A percentile compares a stretch with the other conserved stretches of the same genome.
Conservation (phyloP, 208 protist species). For the Trypanosoma avium region DNA sequence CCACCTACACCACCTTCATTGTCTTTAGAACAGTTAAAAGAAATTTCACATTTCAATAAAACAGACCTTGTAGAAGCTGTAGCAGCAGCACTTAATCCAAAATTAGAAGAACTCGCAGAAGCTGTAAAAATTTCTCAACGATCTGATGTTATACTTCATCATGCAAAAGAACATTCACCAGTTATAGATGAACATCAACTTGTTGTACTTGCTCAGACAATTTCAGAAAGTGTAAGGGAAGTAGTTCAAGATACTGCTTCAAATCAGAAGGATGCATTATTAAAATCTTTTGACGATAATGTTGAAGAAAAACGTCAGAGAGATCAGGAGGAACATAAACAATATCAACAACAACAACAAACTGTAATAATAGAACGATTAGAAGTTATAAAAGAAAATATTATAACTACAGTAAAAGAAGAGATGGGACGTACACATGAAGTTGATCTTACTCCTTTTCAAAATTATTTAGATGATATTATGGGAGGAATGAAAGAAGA, state of each 20-base stretch:
- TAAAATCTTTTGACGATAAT: too few species aligned
- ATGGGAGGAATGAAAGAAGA: conserved; percentile 59
- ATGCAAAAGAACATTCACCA: not conserved
- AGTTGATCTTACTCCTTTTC: conserved; percentile 77
- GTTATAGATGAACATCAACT: conserved; percentile 16
- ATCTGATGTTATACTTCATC: not conserved
- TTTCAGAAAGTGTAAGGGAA: conserved; percentile 21
- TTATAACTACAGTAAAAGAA: conserved; percentile 43
- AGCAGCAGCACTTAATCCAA: conserved; percentile 47
- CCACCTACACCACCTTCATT: not conserved
- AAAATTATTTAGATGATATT: conserved; percentile 77
- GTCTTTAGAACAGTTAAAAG: not conserved
- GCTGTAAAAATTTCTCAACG: not conserved
- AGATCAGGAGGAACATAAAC: not conserved
- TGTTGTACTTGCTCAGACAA: conserved; percentile 22
- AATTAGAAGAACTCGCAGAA: conserved; percentile 27
- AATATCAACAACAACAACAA: not conserved
- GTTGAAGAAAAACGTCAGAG: too few species aligned
- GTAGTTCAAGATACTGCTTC: conserved; percentile 3
- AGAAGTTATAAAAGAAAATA: conserved; percentile 35
- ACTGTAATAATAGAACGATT: conserved; percentile 6
- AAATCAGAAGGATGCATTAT: too few species aligned
- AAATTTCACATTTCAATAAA: conserved; percentile 17
- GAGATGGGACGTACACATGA: conserved; percentile 63
- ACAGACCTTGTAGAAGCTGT: conserved; percentile 42